Percentiles rank a stretch among this genome's conserved stretches.
Evolutionary conservation across 257 asterid species (phyloP).

Genomic region (Nicotiana undulata): DNA sequence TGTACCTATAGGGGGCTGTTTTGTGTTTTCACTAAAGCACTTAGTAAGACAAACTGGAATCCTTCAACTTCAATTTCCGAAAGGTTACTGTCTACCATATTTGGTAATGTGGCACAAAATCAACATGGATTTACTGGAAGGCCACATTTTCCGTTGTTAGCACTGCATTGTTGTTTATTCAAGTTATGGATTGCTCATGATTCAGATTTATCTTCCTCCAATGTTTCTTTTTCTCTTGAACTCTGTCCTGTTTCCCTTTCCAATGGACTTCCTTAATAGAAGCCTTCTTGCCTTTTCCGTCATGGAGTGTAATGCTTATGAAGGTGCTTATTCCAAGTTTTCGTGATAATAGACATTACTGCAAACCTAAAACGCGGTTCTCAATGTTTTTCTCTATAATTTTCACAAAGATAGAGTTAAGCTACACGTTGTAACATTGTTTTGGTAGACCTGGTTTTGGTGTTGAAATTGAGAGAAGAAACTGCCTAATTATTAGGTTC

Average conservation of each 20-base stretch:
- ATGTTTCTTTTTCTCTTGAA: neutral
- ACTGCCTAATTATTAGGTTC: neutral
- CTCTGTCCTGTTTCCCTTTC: neutral
- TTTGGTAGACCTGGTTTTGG: neutral
- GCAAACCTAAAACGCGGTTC: neutral
- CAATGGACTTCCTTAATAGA: neutral
- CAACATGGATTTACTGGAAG: neutral
- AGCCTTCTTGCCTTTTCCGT: neutral
- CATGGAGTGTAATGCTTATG: neutral
- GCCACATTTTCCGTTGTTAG: neutral
- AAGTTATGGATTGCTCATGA: neutral
- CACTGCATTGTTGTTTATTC: neutral
- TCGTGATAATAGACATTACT: neutral
- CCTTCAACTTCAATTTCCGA: neutral
- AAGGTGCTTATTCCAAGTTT: neutral
- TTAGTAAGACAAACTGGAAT: neutral
- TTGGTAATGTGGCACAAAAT: neutral
- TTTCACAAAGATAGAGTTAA: neutral
- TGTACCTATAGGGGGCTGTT: neutral
- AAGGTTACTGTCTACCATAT: neutral
- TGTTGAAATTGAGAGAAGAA: neutral
- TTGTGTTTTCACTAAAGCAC: neutral
- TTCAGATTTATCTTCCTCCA: neutral
- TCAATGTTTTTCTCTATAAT: neutral
- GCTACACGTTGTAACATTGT: neutral